phyloP scores from a whole-genome alignment of 2,329 filamentous ascomycete species.

The Acrocalymma vagum region DNA sequence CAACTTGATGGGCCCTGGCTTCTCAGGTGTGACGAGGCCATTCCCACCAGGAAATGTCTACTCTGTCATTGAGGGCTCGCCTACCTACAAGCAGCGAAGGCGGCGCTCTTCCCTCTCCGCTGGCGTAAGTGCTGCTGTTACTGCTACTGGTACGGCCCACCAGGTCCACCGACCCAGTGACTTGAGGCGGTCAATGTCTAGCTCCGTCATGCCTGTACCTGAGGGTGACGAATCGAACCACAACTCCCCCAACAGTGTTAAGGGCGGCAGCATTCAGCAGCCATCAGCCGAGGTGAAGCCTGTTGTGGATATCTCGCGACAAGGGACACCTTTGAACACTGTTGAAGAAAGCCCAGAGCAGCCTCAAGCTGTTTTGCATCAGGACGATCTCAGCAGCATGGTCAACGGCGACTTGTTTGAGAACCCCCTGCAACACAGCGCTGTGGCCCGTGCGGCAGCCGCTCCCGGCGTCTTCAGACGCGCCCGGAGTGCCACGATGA shows the following conservation, averaged over 20 bases:
- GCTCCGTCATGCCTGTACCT: slow-evolving; percentile 80
- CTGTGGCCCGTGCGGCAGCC: slow-evolving; percentile 66
- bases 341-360: slow-evolving; percentile 83
- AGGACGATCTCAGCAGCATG: slow-evolving; percentile 70
- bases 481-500: slow-evolving; percentile 92
- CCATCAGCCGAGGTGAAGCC: slow-evolving; percentile 77
- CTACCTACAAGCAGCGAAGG: slow-evolving; percentile 97
- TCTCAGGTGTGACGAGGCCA: slow-evolving; percentile 72
- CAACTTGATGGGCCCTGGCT: slow-evolving; percentile 82
- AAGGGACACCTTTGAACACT: slow-evolving; percentile 87
- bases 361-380: slow-evolving; percentile 72
- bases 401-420: slow-evolving; percentile 49
- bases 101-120: slow-evolving; percentile 92
- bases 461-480: slow-evolving; percentile 81
- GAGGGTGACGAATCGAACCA: slow-evolving; percentile 81
- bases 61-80: slow-evolving; percentile 95
- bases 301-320: slow-evolving; percentile 81
- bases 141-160: slow-evolving; percentile 63
- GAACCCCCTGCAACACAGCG: slow-evolving; percentile 63
- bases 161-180: slow-evolving; percentile 84
- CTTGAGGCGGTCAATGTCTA: slow-evolving; percentile 87
- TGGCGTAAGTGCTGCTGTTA: slow-evolving; percentile 75
- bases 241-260: slow-evolving; percentile 80
- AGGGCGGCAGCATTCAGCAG: slow-evolving; percentile 63
- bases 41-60: slow-evolving; percentile 84